These are phyloP conservation scores for Coemansia sp. DNA, from an alignment of 192 early-diverging fungal species.

Conservation along the genomic window DNA sequence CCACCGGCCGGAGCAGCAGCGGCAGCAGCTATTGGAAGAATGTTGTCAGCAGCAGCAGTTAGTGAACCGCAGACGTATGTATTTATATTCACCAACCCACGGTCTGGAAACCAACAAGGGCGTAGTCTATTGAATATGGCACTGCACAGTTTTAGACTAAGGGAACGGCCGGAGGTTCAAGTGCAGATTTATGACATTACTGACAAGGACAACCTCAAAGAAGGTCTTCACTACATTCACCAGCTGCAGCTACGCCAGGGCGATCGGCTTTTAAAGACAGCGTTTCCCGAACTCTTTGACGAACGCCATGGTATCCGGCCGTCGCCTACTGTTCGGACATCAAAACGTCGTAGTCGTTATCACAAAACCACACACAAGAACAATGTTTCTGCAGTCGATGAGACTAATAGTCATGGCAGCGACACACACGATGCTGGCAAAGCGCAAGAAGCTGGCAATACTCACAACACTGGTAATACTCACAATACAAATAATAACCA, in stretches of 20 bases:
- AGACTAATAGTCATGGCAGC: not conserved
- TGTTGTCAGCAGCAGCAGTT: conserved; percentile 12
- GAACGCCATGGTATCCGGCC: conserved; percentile 23
- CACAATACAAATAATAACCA: not conserved
- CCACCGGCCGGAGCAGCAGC: conserved; percentile 10
- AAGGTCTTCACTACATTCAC: conserved; percentile 62
- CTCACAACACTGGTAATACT: not conserved
- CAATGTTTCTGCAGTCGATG: not conserved
- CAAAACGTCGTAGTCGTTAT: not conserved
- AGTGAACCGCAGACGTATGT: conserved; percentile 61
- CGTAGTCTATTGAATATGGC: conserved; percentile 59
- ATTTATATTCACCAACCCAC: conserved; percentile 77
- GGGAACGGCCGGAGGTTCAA: conserved; percentile 63
- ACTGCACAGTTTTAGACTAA: conserved; percentile 67
- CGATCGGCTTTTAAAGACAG: conserved; percentile 41
- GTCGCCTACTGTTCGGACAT: conserved; percentile 15
- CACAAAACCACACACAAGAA: not conserved
- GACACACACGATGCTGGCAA: not conserved
- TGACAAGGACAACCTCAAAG: conserved; percentile 55
- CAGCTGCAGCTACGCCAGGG: conserved; percentile 56
- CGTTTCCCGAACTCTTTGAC: conserved; percentile 50
- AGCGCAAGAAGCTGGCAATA: no score
- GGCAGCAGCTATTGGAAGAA: conserved; percentile 18
- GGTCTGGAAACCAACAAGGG: conserved; percentile 69
- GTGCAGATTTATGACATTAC: conserved; percentile 73